Base-by-base conservation (phyloP, 352 stramenopile species). In the Sclerospora graminicola region DNA sequence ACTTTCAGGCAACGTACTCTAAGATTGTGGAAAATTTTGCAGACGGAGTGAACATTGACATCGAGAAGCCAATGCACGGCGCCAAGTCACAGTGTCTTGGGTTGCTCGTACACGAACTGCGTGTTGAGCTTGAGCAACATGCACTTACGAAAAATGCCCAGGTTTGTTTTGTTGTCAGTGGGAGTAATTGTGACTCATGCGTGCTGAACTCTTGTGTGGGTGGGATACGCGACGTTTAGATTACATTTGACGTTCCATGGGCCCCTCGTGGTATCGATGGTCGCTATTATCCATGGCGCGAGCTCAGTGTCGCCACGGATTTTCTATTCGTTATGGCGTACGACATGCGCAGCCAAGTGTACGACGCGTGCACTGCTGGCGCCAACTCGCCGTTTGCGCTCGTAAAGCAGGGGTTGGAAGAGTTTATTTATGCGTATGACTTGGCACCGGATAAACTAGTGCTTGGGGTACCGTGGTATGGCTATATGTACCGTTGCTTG, bases 281-380 rank as follows among this genome's bases (percentile, higher is more conserved):
- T 3, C 69, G 83, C 16, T 90, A 85, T 33, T 95, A 95, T 44
- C 63, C 84, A 41, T 93, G 82, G 70, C 63, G 61, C 15, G 71
- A 69, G 24, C 67, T 94, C 14, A 74, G 74, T 1, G 45, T 69
- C 10, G 65, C 58, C 2, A 51, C 66, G 8, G 85, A 97, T 57
- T 84, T 92, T 39, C 57, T 95, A 23, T 96, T 95, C 41, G 79
- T 97, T 40, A 97, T 97, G 88, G 84, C 76, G 62, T 97, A 97
- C 54, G 88, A 96, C 51, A 95, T 92, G 68, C 80, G 78, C 21
- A 93, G 80, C 45, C 86, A 96, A 70, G 82, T 97, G 34, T 94
- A 92, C 50, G 80, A 94, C 40, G 64, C 72, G 46, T 97, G 88
- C 56, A 49, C 96, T 30, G 85, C 83, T 0, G 58, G 60, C 10